Evolutionary conservation across 352 stramenopile genomes (phyloP), one percentile per base, ranked within the genome.

Genomic region (Phytophthora kernoviae): DNA sequence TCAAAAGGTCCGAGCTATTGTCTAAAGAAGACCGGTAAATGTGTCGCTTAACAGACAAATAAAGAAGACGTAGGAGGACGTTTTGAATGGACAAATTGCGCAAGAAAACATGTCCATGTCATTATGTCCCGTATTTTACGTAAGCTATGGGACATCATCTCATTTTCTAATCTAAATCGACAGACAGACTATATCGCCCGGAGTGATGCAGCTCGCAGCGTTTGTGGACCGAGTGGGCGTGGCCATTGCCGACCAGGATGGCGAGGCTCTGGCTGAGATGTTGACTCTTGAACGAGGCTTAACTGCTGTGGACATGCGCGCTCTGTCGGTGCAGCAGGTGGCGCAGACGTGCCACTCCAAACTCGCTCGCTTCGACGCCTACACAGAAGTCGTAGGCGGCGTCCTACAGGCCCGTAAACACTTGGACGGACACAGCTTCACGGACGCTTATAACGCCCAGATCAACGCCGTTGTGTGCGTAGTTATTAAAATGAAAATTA

Each of bases 391-490:
- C 52, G 65, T 85, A 50, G 57, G 67, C n/a, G 79, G 79, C 30
- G 64, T 91, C 41, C 56, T 91, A 41, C 64, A 88, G 48, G 80
- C 84, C 52, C 82, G 84, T 54, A 89, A 90, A 57, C 65, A 80
- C 44, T 24, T 91, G 20, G 61, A 75, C 26, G 49, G 55, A 27
- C 60, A 73, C 49, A 51, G 41, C 21, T 90, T 84, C 49, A 57
- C 67, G 4, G 77, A 88, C 14, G 84, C 84, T 14, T 91, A 93
- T 49, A 70, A 60, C 21, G 67, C 72, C 18, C 79, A 93, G 56
- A 93, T 93, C 50, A 70, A 59, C 0, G 78, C 80, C 17, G 80
- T 91, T 68, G 84, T 91, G 83, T 93, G 64, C 42, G 77, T 67
- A 20, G 15, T 6, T 61, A 39, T 56, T 15, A 32, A 40, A 20